Evolutionary conservation across 106 monocot species (phyloP).

Genomic region (Acorus calamus): DNA sequence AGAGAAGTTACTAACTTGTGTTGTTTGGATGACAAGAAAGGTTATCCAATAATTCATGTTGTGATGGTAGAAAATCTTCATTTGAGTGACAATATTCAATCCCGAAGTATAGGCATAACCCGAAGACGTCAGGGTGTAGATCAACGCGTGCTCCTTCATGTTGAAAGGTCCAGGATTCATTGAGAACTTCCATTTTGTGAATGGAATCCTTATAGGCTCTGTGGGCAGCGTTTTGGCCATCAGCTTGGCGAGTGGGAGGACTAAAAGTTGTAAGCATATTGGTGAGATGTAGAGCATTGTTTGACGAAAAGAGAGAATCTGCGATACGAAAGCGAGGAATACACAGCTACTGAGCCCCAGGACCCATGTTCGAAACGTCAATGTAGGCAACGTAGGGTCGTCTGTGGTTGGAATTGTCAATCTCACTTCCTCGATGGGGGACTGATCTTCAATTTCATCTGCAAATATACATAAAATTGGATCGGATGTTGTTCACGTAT

Average conservation of each 20-base stretch:
- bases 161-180: constrained; percentile 23
- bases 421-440: constrained; percentile 23
- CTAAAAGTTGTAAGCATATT: constrained; percentile 10
- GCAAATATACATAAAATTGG: background rate
- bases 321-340: constrained; percentile 16
- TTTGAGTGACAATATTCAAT: too few species aligned
- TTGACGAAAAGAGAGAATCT: constrained; percentile 16
- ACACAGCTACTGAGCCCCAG: constrained; percentile 10
- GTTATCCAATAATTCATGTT: too few species aligned
- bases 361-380: constrained; percentile 26
- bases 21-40: too few species aligned
- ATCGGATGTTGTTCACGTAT: too few species aligned
- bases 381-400: constrained; percentile 9
- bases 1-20: too few species aligned
- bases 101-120: too few species aligned
- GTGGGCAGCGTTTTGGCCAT: constrained; percentile 16
- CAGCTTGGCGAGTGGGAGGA: constrained; percentile 10
- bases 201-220: constrained; percentile 1
- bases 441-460: constrained; percentile 12
- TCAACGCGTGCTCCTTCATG: constrained; percentile 22
- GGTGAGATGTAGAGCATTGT: constrained; percentile 9
- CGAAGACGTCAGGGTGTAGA: constrained; percentile 5
- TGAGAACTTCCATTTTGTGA: constrained; percentile 13
- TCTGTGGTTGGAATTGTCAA: constrained; percentile 20
- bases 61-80: too few species aligned